Conservation (phyloP, 768 basidiomycete species). For the Nidularia pulvinata region DNA sequence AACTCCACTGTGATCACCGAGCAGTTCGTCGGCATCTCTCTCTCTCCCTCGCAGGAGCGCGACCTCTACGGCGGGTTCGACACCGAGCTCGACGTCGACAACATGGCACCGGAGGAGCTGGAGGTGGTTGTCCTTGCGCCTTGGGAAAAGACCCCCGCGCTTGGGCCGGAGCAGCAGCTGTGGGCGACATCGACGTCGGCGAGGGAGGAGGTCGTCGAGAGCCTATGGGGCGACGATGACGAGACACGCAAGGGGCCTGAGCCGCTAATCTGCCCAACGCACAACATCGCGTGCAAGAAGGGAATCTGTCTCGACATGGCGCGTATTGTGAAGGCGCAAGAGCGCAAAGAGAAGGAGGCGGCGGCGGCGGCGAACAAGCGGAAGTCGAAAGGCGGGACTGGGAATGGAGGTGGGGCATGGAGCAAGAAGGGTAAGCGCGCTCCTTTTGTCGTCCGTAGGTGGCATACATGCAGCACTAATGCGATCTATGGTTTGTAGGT, state of each 20-base stretch:
- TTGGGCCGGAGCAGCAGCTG: background rate
- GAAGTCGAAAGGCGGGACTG: background rate
- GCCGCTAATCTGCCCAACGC: constrained; percentile 19
- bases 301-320: constrained; percentile 31
- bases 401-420: too few species aligned
- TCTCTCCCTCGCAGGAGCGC: constrained; percentile 21
- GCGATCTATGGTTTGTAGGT: too few species aligned
- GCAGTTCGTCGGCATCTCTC: constrained; percentile 11
- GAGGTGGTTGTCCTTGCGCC: constrained; percentile 7
- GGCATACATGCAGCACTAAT: too few species aligned
- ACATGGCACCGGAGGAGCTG: constrained; percentile 12
- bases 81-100: constrained; percentile 2
- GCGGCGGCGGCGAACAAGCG: constrained; percentile 4
- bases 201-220: background rate
- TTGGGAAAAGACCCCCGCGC: constrained; percentile 13
- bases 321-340: constrained; percentile 20
- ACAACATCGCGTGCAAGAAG: constrained; percentile 29
- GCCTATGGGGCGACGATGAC: background rate
- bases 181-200: background rate
- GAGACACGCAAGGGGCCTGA: background rate
- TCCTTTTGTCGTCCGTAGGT: too few species aligned
- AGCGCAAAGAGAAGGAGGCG: constrained; percentile 11
- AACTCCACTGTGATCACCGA: constrained; percentile 5
- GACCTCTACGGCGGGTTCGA: constrained; percentile 10
- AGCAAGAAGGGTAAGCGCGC: too few species aligned